Evolutionary conservation across 208 protist species (phyloP).

Genomic region (Hexamita inflata): DNA sequence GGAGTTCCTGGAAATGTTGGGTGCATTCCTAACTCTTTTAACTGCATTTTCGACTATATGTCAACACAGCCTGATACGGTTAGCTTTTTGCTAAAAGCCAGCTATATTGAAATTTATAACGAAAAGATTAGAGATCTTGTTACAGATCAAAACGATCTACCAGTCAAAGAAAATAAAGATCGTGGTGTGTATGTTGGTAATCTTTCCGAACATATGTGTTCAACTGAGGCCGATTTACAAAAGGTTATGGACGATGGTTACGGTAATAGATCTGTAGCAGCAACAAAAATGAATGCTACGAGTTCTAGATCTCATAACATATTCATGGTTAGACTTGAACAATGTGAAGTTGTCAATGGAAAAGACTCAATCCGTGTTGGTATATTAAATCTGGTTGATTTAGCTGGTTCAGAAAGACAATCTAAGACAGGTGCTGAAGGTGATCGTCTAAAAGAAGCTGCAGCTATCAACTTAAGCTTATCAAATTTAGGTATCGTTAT

Average conservation of each 20-base stretch:
- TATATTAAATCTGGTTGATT: conserved; percentile 49
- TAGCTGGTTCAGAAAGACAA: conserved; percentile 43
- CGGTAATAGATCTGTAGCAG: conserved; percentile 16
- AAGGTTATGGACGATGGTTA: conserved; percentile 17
- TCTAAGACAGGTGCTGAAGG: conserved; percentile 39
- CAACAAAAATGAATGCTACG: conserved; percentile 31
- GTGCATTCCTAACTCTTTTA: conserved; percentile 19
- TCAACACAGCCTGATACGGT: neutral
- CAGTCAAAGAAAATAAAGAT: neutral
- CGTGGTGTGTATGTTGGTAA: conserved; percentile 26
- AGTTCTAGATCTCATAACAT: conserved; percentile 35
- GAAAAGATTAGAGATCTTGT: conserved; percentile 41
- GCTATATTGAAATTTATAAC: conserved; percentile 45
- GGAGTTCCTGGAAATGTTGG: neutral
- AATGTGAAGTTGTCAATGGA: neutral
- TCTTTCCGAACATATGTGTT: conserved; percentile 6
- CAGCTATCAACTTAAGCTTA: conserved; percentile 48
- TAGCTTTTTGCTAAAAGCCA: neutral
- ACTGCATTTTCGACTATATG: conserved; percentile 31
- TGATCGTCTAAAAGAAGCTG: conserved; percentile 35
- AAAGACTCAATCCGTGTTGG: conserved; percentile 14
- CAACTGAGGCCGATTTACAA: neutral
- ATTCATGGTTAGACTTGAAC: conserved; percentile 32
- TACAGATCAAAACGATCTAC: neutral
- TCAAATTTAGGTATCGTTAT: conserved; percentile 45